Evolutionary conservation across 2,329 filamentous ascomycete species (phyloP).

Genomic region (Diplodia scrobiculata): DNA sequence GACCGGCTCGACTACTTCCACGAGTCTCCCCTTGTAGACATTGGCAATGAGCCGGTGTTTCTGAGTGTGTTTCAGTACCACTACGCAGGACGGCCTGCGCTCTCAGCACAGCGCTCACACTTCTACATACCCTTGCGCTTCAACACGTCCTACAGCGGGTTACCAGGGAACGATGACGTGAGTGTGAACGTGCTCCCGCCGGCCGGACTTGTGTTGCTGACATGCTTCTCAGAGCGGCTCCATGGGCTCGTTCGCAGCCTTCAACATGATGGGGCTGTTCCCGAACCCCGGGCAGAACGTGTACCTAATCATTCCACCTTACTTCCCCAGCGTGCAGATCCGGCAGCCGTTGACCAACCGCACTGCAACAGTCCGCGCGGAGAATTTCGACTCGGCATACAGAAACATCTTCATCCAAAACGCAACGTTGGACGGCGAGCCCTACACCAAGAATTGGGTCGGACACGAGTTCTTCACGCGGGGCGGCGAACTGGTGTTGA

Average conservation of each 20-base stretch:
- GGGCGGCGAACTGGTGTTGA: slow-evolving; percentile 49
- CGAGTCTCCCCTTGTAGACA: slow-evolving; percentile 49
- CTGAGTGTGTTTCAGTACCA: slow-evolving; percentile 52
- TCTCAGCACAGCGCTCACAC: slow-evolving; percentile 48
- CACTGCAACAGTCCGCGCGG: slow-evolving; percentile 45
- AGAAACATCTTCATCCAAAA: slow-evolving; percentile 51
- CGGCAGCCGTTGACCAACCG: slow-evolving; percentile 47
- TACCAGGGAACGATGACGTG: slow-evolving; percentile 52
- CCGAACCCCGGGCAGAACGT: slow-evolving; percentile 54
- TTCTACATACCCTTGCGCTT: slow-evolving; percentile 51
- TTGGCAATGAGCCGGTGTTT: slow-evolving; percentile 53
- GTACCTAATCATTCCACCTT: slow-evolving; percentile 53
- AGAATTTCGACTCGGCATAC: slow-evolving; percentile 49
- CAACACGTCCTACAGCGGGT: slow-evolving; percentile 46
- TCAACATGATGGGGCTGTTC: slow-evolving; percentile 51
- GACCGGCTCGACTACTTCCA: slow-evolving; percentile 50
- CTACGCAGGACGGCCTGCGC: slow-evolving; percentile 49
- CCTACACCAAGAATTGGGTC: slow-evolving; percentile 51
- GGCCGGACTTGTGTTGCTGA: not conserved
- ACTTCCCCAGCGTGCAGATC: slow-evolving; percentile 48
- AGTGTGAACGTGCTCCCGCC: not conserved
- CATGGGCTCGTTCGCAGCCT: slow-evolving; percentile 51
- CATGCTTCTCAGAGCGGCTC: slow-evolving; percentile 40
- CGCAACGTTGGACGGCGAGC: slow-evolving; percentile 47
- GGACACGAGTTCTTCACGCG: slow-evolving; percentile 50